Percentiles rank a stretch among this genome's conserved stretches.
phyloP scores from a whole-genome alignment of 768 basidiomycete species.

The Hirschioporus abietinus region DNA sequence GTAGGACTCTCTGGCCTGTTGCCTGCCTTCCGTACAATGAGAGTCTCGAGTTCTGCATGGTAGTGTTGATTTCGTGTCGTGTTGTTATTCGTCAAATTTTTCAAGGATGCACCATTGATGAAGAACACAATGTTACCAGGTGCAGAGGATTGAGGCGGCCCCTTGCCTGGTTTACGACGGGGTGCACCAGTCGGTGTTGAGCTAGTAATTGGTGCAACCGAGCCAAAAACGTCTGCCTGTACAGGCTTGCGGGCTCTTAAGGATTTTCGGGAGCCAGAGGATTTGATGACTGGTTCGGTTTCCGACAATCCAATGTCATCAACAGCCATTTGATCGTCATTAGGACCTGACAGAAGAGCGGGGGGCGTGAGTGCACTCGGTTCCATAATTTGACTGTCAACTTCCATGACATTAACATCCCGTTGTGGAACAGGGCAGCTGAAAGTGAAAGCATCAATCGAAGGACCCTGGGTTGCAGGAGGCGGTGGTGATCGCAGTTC shows the following conservation, averaged over 20 bases:
- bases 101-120: conserved; percentile 65
- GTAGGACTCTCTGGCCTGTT: conserved; percentile 71
- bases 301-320: neutral
- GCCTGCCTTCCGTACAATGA: conserved; percentile 67
- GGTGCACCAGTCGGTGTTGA: neutral
- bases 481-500: neutral
- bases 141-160: conserved; percentile 22
- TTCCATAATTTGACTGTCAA: neutral
- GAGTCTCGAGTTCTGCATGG: conserved; percentile 55
- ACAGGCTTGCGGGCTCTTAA: neutral
- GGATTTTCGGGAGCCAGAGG: neutral
- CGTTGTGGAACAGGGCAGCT: neutral
- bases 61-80: conserved; percentile 70
- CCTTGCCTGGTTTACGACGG: neutral
- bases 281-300: neutral
- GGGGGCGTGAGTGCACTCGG: neutral
- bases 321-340: neutral
- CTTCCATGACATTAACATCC: neutral
- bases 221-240: conserved; percentile 1
- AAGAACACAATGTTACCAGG: conserved; percentile 42
- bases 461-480: neutral
- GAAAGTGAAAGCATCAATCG: neutral
- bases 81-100: conserved; percentile 65
- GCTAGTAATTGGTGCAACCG: neutral
- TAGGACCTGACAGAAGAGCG: neutral